phyloP scores from a whole-genome alignment of 305 asterid species.

The Plantago coronopus region DNA sequence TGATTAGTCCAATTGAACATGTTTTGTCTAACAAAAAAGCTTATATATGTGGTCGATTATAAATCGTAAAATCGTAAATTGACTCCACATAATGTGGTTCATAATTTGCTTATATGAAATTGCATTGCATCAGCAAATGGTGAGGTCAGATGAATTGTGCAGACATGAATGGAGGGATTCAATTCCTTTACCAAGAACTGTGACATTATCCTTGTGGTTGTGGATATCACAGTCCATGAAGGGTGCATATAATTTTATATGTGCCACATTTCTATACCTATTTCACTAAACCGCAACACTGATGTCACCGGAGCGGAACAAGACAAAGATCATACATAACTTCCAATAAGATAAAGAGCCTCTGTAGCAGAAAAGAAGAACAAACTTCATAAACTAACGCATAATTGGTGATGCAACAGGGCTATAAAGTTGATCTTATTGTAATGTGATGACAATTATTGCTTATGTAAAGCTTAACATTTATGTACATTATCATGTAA shows the following conservation, averaged over 20 bases:
- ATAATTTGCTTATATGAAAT: background rate
- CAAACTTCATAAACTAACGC: background rate
- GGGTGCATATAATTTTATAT: background rate
- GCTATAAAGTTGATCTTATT: constrained; percentile 25
- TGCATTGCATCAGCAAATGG: background rate
- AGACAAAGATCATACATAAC: constrained; percentile 27
- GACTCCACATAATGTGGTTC: background rate
- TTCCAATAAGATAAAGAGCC: constrained; percentile 3
- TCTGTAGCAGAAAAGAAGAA: constrained; percentile 11
- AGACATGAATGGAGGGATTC: background rate
- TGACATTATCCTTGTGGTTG: constrained; percentile 1
- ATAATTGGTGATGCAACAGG: constrained; percentile 13
- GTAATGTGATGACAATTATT: constrained; percentile 15
- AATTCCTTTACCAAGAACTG: background rate
- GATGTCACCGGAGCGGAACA: constrained; percentile 22
- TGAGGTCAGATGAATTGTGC: background rate
- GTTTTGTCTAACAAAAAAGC: too few species aligned
- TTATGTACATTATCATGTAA: constrained; percentile 21
- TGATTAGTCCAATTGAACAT: too few species aligned
- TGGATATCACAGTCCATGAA: background rate
- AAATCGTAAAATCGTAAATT: too few species aligned
- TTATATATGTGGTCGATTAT: too few species aligned
- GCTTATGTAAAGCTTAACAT: constrained; percentile 17
- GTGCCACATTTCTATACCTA: constrained; percentile 11
- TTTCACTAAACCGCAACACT: constrained; percentile 16